Conservation (phyloP, 805 yeast species). For the Myxozyma udenii region DNA sequence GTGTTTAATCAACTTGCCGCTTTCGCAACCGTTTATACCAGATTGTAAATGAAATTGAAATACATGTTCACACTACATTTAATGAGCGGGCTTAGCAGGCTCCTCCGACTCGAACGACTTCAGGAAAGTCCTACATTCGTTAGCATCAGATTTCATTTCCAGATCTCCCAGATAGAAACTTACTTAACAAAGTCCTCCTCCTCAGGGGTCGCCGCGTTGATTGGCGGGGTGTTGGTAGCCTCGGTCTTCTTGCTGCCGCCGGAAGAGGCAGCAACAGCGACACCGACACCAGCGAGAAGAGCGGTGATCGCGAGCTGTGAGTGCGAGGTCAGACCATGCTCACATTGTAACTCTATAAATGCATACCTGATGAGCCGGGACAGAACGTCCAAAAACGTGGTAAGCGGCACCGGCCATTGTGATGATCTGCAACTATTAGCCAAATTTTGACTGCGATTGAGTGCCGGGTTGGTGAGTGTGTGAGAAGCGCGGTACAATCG, state of each 20-base stretch:
- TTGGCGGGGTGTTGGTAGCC: constrained; percentile 56
- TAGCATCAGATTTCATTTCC: neutral
- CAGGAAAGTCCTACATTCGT: constrained; percentile 16
- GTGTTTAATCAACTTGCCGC: no score
- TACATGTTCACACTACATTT: neutral
- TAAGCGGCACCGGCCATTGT: constrained; percentile 62
- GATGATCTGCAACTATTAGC: neutral
- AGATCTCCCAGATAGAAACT: constrained; percentile 24
- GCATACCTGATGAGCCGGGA: constrained; percentile 72
- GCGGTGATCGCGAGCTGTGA: constrained; percentile 73
- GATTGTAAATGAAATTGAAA: no score
- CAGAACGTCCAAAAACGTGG: constrained; percentile 75
- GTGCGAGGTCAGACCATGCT: no score
- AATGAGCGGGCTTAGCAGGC: neutral
- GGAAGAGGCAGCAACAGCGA: constrained; percentile 68
- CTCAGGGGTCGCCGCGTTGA: constrained; percentile 76
- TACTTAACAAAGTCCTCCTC: constrained; percentile 76
- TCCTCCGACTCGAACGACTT: constrained; percentile 27
- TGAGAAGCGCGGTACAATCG: no score
- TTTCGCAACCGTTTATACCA: no score
- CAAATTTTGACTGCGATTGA: no score
- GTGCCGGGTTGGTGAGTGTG: no score
- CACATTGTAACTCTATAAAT: no score
- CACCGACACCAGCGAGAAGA: constrained; percentile 61
- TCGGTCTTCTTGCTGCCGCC: constrained; percentile 46